phyloP scores from a whole-genome alignment of 192 early-diverging fungal genomes.

The Coemansia sp. region DNA sequence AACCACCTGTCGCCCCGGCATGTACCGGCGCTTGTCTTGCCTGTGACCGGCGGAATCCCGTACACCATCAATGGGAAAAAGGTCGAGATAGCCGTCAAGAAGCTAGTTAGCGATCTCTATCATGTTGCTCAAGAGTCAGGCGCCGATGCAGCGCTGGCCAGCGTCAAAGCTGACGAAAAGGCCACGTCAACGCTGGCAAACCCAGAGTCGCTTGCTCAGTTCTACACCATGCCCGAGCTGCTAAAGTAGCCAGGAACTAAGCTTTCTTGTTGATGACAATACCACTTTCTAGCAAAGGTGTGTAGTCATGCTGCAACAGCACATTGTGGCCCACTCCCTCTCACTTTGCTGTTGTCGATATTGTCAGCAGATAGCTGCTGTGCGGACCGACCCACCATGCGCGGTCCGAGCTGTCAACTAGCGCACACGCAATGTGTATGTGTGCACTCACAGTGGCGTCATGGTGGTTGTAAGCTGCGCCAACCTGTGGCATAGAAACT shows the following conservation, averaged over 20 bases:
- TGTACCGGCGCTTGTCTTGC: constrained; percentile 83
- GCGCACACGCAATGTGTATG: constrained; percentile 32
- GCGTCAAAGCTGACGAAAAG: constrained; percentile 65
- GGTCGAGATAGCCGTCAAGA: constrained; percentile 94
- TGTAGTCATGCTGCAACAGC: constrained; percentile 50
- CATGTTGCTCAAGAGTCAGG: constrained; percentile 29
- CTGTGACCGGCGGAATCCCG: constrained; percentile 76
- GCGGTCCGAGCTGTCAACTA: constrained; percentile 17
- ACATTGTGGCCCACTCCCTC: constrained; percentile 19
- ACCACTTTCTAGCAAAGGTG: too few relatives aligned
- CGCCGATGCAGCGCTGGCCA: constrained; percentile 56
- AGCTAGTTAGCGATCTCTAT: constrained; percentile 53
- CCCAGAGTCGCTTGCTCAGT: constrained; percentile 82
- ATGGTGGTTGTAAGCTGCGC: constrained; percentile 13
- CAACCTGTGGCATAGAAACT: constrained; percentile 31
- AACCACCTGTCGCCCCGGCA: constrained; percentile 84
- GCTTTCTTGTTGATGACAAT: neutral
- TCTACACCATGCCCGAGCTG: constrained; percentile 70
- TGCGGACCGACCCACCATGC: constrained; percentile 41
- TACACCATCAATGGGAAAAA: constrained; percentile 97
- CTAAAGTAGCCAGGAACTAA: constrained; percentile 7
- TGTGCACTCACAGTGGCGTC: constrained; percentile 25
- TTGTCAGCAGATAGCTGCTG: constrained; percentile 34
- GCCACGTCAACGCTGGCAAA: constrained; percentile 85
- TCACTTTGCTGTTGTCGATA: constrained; percentile 37